These are phyloP conservation scores for Verbascum thapsus DNA, from an alignment of 257 asterid species.

Conservation along the genomic window DNA sequence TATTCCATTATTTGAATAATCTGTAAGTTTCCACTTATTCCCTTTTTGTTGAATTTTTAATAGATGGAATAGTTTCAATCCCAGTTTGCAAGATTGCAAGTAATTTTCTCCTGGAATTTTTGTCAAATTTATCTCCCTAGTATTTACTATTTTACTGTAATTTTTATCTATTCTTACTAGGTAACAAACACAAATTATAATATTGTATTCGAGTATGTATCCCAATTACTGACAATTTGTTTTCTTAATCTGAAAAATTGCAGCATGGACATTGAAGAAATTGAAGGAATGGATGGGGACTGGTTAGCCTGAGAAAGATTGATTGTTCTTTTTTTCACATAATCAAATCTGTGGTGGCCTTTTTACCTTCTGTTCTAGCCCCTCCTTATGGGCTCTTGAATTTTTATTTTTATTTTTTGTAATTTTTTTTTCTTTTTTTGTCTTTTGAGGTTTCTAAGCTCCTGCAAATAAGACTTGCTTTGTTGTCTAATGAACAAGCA, in stretches of 20 bases:
- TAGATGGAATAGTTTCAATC: constrained; percentile 2
- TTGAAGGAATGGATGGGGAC: constrained; percentile 87
- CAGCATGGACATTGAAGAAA: constrained; percentile 95
- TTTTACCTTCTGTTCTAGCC: constrained; percentile 29
- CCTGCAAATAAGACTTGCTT: constrained; percentile 44
- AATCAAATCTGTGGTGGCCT: constrained; percentile 51
- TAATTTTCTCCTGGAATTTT: not conserved
- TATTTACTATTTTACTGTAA: not conserved
- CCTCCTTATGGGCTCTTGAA: constrained; percentile 25
- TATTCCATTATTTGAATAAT: not conserved
- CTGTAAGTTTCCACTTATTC: not conserved
- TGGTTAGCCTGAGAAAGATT: constrained; percentile 78
- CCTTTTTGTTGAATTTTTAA: constrained; percentile 18
- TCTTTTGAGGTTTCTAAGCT: constrained; percentile 19
- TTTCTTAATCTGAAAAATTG: constrained; percentile 24
- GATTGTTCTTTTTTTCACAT: constrained; percentile 43
- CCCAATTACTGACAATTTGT: constrained; percentile 17
- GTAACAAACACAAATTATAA: too few relatives aligned
- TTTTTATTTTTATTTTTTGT: constrained; percentile 12
- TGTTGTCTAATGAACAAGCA: constrained; percentile 32
- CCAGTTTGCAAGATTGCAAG: constrained; percentile 7
- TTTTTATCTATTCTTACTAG: too few relatives aligned
- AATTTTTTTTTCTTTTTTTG: not conserved
- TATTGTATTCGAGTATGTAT: not conserved
- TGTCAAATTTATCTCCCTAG: constrained; percentile 3